These are phyloP conservation scores for Pseudoturritis turrita DNA, from an alignment of 345 rosid species.

Conservation along the genomic window DNA sequence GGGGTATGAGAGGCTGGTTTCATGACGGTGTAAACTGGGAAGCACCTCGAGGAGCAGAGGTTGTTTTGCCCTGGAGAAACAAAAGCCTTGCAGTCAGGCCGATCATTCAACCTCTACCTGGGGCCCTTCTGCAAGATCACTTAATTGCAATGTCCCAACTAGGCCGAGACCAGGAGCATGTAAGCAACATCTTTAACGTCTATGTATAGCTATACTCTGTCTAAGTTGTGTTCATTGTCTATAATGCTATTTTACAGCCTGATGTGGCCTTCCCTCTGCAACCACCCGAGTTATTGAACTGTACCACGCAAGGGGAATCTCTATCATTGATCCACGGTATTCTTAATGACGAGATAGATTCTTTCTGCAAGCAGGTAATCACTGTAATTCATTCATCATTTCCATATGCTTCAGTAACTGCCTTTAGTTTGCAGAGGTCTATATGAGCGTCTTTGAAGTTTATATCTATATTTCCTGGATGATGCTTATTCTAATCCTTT, in stretches of 20 bases:
- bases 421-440: slow-evolving; percentile 8
- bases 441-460: slow-evolving; percentile 5
- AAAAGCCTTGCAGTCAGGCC: slow-evolving; percentile 73
- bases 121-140: slow-evolving; percentile 77
- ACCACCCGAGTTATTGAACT: slow-evolving; percentile 59
- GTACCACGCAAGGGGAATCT: slow-evolving; percentile 53
- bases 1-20: slow-evolving; percentile 90
- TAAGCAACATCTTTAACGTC: slow-evolving; percentile 37
- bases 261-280: slow-evolving; percentile 84
- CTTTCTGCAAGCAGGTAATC: slow-evolving; percentile 82
- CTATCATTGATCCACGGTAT: slow-evolving; percentile 61
- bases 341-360: slow-evolving; percentile 80
- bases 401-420: slow-evolving; percentile 11
- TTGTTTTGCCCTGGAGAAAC: slow-evolving; percentile 94
- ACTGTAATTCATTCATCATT: background rate
- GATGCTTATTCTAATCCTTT: slow-evolving; percentile 11
- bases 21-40: slow-evolving; percentile 68
- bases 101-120: slow-evolving; percentile 82
- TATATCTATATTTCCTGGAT: background rate
- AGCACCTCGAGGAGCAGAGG: slow-evolving; percentile 84
- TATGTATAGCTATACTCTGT: slow-evolving; percentile 4
- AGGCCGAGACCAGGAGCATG: slow-evolving; percentile 93
- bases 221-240: slow-evolving; percentile 26
- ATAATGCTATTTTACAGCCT: slow-evolving; percentile 58
- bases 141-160: slow-evolving; percentile 87